phyloP scores from a whole-genome alignment of 2,329 filamentous ascomycete species.

The Sordariomycetes sp. region DNA sequence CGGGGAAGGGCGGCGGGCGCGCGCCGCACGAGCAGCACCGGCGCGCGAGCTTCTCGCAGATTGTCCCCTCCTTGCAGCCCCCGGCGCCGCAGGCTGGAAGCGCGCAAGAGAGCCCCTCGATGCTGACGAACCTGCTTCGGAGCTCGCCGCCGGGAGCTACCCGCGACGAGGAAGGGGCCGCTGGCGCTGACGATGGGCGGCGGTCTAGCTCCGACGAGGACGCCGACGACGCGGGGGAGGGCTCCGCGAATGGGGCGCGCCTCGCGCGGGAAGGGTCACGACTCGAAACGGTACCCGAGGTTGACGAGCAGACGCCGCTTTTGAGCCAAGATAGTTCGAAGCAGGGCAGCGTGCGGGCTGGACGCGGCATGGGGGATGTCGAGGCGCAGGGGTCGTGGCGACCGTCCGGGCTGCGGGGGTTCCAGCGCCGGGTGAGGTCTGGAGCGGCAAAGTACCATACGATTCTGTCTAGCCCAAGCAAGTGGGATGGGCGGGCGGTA shows the following conservation, averaged over 20 bases:
- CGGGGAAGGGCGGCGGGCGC: not conserved
- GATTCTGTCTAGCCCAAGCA: conserved; percentile 44
- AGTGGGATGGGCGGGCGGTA: conserved; percentile 57
- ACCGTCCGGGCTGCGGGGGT: not conserved
- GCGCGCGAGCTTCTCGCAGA: conserved; percentile 5
- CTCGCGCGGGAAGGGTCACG: not conserved
- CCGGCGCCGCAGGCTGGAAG: conserved; percentile 6
- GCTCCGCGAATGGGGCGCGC: conserved; percentile 7
- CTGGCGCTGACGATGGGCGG: conserved; percentile 13
- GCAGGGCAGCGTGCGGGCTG: conserved; percentile 26
- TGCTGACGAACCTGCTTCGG: conserved; percentile 35
- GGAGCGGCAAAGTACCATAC: not conserved
- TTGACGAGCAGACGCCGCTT: conserved; percentile 31
- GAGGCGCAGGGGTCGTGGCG: conserved; percentile 10
- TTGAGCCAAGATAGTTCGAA: conserved; percentile 32
- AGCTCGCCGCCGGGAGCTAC: conserved; percentile 29
- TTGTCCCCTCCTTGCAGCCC: not conserved
- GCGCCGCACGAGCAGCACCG: not conserved
- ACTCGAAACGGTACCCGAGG: conserved; percentile 2
- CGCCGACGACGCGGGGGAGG: conserved; percentile 6
- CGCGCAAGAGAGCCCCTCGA: conserved; percentile 23
- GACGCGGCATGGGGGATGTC: conserved; percentile 15
- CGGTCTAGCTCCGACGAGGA: conserved; percentile 4
- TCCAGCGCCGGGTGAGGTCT: not conserved
- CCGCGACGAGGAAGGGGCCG: conserved; percentile 5